Conservation (phyloP, 2,329 filamentous ascomycete species). For the Venturia oleaginea region DNA sequence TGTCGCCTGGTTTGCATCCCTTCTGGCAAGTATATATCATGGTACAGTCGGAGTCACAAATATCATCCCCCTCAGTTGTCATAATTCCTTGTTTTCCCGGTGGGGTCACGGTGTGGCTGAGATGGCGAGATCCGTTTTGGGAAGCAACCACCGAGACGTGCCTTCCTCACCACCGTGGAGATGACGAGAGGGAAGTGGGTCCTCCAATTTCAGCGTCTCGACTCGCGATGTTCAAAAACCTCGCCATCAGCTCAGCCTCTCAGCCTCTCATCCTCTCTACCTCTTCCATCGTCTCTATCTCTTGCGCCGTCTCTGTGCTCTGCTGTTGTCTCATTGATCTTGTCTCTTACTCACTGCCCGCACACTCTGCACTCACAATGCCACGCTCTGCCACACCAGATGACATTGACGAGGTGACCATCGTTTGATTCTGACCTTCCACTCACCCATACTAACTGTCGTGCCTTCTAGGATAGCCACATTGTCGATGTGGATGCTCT, state of each 20-base stretch:
- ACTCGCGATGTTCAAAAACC: too few species aligned
- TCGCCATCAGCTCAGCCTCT: neutral
- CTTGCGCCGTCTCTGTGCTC: neutral
- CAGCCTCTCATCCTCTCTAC: neutral
- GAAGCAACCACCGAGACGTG: neutral
- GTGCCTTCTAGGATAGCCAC: constrained; percentile 35
- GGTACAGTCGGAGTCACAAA: neutral
- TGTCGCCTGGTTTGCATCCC: neutral
- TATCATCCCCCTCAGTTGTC: constrained; percentile 7
- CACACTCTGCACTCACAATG: constrained; percentile 28
- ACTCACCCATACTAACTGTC: neutral
- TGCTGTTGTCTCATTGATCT: constrained; percentile 5
- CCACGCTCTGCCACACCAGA: constrained; percentile 45
- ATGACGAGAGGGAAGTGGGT: neutral
- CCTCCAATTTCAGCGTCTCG: neutral
- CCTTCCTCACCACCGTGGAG: neutral
- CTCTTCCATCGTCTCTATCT: too few species aligned
- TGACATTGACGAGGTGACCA: constrained; percentile 41
- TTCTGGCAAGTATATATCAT: neutral
- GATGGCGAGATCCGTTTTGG: neutral
- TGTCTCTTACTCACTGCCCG: neutral
- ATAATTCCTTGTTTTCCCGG: neutral
- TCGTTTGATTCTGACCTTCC: neutral
- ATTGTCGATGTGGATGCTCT: constrained; percentile 60
- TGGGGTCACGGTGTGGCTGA: neutral